These are phyloP conservation scores for Paracoccidioides lutzii DNA, from an alignment of 2,329 filamentous ascomycete genomes.

Conservation along the genomic window DNA sequence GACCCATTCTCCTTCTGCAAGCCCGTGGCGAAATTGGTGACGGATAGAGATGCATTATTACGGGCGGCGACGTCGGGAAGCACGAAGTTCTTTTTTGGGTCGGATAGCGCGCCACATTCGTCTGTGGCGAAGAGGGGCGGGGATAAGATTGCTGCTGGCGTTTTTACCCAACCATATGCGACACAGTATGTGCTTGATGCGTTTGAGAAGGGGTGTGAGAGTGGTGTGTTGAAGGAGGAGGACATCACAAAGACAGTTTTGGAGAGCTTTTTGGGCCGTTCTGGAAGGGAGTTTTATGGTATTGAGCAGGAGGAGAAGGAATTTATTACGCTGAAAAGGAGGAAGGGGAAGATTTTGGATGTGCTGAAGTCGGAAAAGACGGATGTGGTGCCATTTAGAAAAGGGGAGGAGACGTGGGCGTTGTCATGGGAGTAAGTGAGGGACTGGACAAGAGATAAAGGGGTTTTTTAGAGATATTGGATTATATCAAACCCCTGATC, in stretches of 20 bases:
- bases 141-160: conserved; percentile 41
- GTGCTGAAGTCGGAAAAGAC: conserved; percentile 41
- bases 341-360: conserved; percentile 38
- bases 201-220: conserved; percentile 42
- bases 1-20: conserved; percentile 72
- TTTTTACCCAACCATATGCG: conserved; percentile 50
- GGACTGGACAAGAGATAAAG: background rate
- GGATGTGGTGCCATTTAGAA: conserved; percentile 31
- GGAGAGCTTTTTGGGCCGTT: conserved; percentile 45
- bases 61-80: conserved; percentile 43
- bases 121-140: conserved; percentile 42
- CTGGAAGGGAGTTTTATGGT: conserved; percentile 46
- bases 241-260: conserved; percentile 43
- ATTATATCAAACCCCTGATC: background rate
- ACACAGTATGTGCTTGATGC: conserved; percentile 47
- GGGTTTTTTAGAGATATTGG: background rate
- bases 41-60: conserved; percentile 59
- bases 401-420: conserved; percentile 3
- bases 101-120: conserved; percentile 59
- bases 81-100: conserved; percentile 51
- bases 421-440: conserved; percentile 1
- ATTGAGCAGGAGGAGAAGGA: conserved; percentile 40
- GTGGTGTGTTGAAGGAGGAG: conserved; percentile 40
- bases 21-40: conserved; percentile 58
- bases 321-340: conserved; percentile 24